A percentile compares a stretch with the other conserved stretches of the same genome.
phyloP scores from a whole-genome alignment of 345 rosid genomes.

The Acer yangbiense region DNA sequence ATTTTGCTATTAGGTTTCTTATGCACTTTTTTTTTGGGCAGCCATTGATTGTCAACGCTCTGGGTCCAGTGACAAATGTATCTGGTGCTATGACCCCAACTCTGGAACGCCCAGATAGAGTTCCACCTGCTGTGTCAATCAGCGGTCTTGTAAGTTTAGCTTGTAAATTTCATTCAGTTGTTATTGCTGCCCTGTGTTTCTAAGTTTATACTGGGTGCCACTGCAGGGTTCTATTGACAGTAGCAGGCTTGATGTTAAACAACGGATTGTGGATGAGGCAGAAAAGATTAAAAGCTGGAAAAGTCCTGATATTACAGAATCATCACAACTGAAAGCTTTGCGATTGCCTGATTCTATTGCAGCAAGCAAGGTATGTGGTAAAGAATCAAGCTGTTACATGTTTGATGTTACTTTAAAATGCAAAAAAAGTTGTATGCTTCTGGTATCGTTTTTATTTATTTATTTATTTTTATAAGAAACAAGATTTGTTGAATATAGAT shows the following conservation, averaged over 20 bases:
- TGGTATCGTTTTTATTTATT: not conserved
- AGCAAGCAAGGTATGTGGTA: constrained; percentile 41
- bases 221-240: constrained; percentile 46
- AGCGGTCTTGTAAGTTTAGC: constrained; percentile 36
- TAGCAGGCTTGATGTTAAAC: constrained; percentile 53
- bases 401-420: not conserved
- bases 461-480: not conserved
- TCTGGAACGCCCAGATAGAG: constrained; percentile 47
- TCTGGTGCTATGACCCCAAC: constrained; percentile 36
- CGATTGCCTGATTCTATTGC: constrained; percentile 45
- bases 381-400: not conserved
- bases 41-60: constrained; percentile 48
- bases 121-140: constrained; percentile 39
- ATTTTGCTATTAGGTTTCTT: not conserved
- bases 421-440: not conserved
- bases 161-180: constrained; percentile 8
- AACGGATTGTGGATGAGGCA: constrained; percentile 41
- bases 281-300: constrained; percentile 54
- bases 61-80: constrained; percentile 42
- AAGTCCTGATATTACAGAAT: constrained; percentile 43
- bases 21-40: constrained; percentile 20
- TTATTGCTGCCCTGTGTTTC: constrained; percentile 14
- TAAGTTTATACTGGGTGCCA: constrained; percentile 16
- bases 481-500: not conserved
- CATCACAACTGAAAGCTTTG: constrained; percentile 44